phyloP scores from a whole-genome alignment of 441 rosid genomes.

The Adansonia rubrostipa region DNA sequence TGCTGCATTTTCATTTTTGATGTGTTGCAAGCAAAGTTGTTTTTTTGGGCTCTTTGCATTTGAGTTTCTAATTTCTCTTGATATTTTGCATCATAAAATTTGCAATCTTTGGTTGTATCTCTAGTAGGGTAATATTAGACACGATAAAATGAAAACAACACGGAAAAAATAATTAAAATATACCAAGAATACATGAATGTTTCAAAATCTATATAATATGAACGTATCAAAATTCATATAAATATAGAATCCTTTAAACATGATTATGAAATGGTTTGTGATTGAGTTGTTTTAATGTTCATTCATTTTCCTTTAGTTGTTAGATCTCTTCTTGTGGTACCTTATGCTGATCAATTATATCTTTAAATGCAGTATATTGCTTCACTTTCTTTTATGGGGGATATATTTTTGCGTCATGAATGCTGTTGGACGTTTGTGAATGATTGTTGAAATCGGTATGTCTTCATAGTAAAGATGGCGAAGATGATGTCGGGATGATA shows the following conservation, averaged over 20 bases:
- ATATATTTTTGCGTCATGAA: slow-evolving; percentile 11
- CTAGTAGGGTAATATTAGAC: neutral
- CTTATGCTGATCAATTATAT: slow-evolving; percentile 32
- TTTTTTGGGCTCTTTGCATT: neutral
- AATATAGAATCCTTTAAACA: no score
- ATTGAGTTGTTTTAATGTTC: neutral
- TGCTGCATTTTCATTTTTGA: neutral
- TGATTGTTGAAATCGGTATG: slow-evolving; percentile 44
- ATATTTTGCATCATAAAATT: neutral
- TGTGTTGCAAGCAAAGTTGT: neutral
- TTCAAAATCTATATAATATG: no score
- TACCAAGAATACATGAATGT: no score
- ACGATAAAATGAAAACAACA: no score
- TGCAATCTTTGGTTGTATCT: neutral
- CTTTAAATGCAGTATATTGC: slow-evolving; percentile 39
- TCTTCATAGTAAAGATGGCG: slow-evolving; percentile 31
- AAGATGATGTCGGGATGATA: slow-evolving; percentile 37
- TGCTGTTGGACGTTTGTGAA: slow-evolving; percentile 41
- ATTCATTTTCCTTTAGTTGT: slow-evolving; percentile 15
- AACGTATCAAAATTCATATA: no score
- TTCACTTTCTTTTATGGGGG: slow-evolving; percentile 18
- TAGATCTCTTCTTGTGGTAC: slow-evolving; percentile 22
- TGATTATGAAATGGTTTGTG: no score
- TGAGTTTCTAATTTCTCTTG: slow-evolving; percentile 1
- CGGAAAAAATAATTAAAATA: no score